Evolutionary conservation across 2,329 filamentous ascomycete species (phyloP).

Genomic region (Alternaria sp.): DNA sequence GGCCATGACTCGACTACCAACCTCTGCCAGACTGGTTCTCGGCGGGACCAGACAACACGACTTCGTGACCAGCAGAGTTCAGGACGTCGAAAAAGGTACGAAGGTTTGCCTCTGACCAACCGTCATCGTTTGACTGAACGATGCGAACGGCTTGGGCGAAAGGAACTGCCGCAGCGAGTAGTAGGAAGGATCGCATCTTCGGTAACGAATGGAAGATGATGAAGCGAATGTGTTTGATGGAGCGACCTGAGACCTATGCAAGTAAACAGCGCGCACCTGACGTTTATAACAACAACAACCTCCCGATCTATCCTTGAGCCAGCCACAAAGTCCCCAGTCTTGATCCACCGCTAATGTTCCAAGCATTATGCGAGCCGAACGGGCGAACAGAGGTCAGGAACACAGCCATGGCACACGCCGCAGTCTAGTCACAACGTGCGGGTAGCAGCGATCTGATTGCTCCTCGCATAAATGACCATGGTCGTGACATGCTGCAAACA

Average conservation of each 20-base stretch:
- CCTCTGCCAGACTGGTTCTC: conserved; percentile 69
- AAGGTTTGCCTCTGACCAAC: conserved; percentile 74
- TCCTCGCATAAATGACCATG: conserved; percentile 25
- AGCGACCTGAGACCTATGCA: background rate
- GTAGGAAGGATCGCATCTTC: conserved; percentile 34
- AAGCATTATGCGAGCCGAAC: conserved; percentile 6
- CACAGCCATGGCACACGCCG: conserved; percentile 7
- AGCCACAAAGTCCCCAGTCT: background rate
- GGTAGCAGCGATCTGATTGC: conserved; percentile 33
- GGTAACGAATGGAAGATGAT: conserved; percentile 44
- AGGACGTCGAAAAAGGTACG: conserved; percentile 66
- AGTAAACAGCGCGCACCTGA: background rate
- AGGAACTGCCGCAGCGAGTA: conserved; percentile 35
- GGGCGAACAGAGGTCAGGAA: background rate
- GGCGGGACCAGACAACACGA: conserved; percentile 70
- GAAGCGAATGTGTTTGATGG: conserved; percentile 5
- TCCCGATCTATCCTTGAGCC: background rate
- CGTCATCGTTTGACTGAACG: conserved; percentile 73
- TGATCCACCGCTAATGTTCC: background rate
- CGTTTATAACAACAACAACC: conserved; percentile 17
- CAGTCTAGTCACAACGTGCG: conserved; percentile 22
- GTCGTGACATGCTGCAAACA: conserved; percentile 13
- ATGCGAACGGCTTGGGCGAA: conserved; percentile 39
- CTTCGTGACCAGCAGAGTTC: conserved; percentile 62
- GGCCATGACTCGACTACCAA: conserved; percentile 36